phyloP scores from a whole-genome alignment of 2,329 filamentous ascomycete species.

The Fusarium fujikuroi region DNA sequence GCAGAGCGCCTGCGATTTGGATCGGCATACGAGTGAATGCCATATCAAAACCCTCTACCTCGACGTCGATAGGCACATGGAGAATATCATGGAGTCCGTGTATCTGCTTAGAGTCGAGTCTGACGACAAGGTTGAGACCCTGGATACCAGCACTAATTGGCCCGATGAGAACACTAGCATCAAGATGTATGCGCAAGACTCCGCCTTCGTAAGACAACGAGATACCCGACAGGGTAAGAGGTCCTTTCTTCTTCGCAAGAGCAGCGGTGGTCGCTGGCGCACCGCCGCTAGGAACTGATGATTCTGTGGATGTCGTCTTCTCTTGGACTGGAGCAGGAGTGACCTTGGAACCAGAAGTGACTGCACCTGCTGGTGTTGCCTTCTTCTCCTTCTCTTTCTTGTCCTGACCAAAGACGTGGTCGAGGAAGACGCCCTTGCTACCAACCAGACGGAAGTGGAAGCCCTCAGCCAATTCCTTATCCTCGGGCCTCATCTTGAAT shows the following conservation, averaged over 20 bases:
- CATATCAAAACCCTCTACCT: not conserved
- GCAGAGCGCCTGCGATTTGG: not conserved
- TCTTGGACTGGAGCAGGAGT: accelerated
- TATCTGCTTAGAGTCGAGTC: not conserved
- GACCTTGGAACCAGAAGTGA: accelerated
- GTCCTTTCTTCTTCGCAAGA: not conserved
- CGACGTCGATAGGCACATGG: accelerated
- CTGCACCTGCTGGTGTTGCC: not conserved
- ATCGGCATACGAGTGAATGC: accelerated
- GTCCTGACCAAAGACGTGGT: not conserved
- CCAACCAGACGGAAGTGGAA: not conserved
- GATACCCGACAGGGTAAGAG: not conserved
- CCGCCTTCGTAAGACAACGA: accelerated
- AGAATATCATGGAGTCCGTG: accelerated
- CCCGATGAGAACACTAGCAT: not conserved
- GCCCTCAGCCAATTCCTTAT: accelerated
- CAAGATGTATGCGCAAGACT: not conserved
- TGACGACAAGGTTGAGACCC: accelerated
- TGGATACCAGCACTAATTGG: not conserved
- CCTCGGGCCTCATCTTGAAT: not conserved
- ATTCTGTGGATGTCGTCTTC: not conserved
- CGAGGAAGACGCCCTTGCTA: not conserved
- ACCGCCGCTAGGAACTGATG: accelerated
- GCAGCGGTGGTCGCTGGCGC: accelerated
- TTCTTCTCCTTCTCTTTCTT: not conserved